Evolutionary conservation across 2,329 filamentous ascomycete genomes (phyloP), one percentile per base, ranked within the genome.

Genomic region (Trichoderma sp.): DNA sequence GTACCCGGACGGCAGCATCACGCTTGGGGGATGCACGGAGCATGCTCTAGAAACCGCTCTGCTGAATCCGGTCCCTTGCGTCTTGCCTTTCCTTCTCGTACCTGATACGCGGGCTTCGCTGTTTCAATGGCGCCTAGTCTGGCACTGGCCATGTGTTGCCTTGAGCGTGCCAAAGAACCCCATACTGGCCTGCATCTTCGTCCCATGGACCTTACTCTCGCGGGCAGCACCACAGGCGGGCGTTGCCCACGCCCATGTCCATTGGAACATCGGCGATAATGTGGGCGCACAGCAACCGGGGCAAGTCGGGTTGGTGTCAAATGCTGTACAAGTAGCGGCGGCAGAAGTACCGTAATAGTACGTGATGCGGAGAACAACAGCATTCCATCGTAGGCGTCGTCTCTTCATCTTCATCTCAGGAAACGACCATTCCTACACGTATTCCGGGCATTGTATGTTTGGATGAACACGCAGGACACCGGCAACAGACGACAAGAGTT

Each of bases 91-190:
- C 43, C 43, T 30, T 26, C 24, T 28, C 51, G 26, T 47, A 19
- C 51, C 51, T 63, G 44, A 43, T 57, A 52, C 21, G 24, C 19
- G 34, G 15, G 43, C 30, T 30, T 48, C 54, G 39, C 28, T 6
- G n/a, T 34, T 24, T 19, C 28, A 9, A 34, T 52, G 59, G 48
- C 54, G 24, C 59, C 59, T 54, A 21, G 5, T 57, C 43, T 41
- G 44, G 44, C 61, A 57, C 52, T 57, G 61, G 43, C 45, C 52
- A 34, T n/a, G 61, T 41, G 41, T 44, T 64, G 61, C 44, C 61
- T 51, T 56, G 61, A 57, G 51, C 52, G 61, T 24, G 17, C 30
- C 48, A 28, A n/a, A 21, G 39, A 14, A 63, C 60, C 60, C 50
- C 60, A 55, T 50, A 63, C 28, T 55, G 39, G 41, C 50, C 41